Evolutionary conservation across 192 early-diverging fungal species (phyloP).

Genomic region (Coemansia sp.): DNA sequence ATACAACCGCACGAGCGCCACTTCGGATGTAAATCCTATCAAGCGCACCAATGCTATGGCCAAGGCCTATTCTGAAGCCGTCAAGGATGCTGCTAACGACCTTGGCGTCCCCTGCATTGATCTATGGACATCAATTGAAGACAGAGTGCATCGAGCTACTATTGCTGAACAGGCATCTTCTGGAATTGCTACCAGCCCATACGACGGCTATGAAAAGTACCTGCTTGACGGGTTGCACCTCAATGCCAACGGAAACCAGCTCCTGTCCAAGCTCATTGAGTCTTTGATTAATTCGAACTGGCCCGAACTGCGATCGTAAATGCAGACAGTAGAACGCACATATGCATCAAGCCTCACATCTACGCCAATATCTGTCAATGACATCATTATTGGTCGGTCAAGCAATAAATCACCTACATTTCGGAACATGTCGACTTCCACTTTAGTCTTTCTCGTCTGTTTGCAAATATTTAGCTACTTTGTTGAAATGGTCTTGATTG

Average conservation of each 20-base stretch:
- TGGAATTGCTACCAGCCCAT: conserved; percentile 3
- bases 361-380: no score
- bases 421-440: neutral
- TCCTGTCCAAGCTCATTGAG: conserved; percentile 23
- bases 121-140: conserved; percentile 43
- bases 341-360: no score
- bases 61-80: conserved; percentile 52
- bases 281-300: conserved; percentile 4
- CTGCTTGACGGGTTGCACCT: conserved; percentile 62
- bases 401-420: no score
- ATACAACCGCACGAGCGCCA: conserved; percentile 19
- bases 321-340: neutral
- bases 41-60: conserved; percentile 48
- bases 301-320: conserved; percentile 12
- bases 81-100: conserved; percentile 45
- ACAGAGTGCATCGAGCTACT: conserved; percentile 23
- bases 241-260: conserved; percentile 53
- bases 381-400: no score
- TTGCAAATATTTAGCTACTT: neutral
- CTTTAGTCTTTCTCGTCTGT: neutral
- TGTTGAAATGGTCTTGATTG: conserved; percentile 26
- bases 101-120: conserved; percentile 24
- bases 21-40: no score
- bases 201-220: conserved; percentile 39
- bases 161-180: neutral